Evolutionary conservation across 495 filamentous ascomycete genomes (phyloP).

Genomic region (Friedmanniomyces simplex): DNA sequence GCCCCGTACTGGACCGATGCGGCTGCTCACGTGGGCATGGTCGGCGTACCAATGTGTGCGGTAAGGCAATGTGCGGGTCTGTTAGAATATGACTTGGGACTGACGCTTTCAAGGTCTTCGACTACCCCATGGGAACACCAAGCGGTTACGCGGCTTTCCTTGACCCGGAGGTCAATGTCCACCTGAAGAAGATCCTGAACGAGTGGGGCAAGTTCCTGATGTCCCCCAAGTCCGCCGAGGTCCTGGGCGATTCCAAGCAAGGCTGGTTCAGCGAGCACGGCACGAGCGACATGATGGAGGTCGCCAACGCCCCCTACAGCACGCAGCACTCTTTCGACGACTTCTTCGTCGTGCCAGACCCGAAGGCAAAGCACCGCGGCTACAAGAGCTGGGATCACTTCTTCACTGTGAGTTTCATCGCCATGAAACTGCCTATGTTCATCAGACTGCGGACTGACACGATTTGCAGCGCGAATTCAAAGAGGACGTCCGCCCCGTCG

Average conservation of each 20-base stretch:
- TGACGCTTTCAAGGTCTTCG: constrained; percentile 36
- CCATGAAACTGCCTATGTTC: too few relatives aligned
- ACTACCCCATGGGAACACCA: constrained; percentile 64
- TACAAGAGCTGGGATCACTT: constrained; percentile 69
- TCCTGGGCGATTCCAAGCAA: constrained; percentile 38
- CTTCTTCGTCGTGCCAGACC: constrained; percentile 41
- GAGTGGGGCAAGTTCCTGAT: constrained; percentile 53
- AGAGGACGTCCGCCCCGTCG: constrained; percentile 47
- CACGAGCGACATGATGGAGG: constrained; percentile 36
- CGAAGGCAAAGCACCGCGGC: constrained; percentile 41
- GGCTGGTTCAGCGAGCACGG: constrained; percentile 55
- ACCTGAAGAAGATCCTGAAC: constrained; percentile 58
- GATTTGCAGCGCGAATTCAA: constrained; percentile 37
- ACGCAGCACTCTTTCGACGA: constrained; percentile 42
- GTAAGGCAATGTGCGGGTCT: too few relatives aligned
- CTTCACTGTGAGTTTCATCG: constrained; percentile 40
- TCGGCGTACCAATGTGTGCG: constrained; percentile 51
- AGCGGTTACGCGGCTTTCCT: constrained; percentile 57
- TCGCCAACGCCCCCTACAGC: constrained; percentile 36
- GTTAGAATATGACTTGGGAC: too few relatives aligned
- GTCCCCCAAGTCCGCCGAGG: constrained; percentile 44
- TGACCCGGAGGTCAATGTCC: constrained; percentile 53
- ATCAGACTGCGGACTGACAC: not conserved
- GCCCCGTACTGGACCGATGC: constrained; percentile 52
- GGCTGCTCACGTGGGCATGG: constrained; percentile 45